Percentiles rank a stretch among this genome's conserved stretches.
phyloP scores from a whole-genome alignment of 169 alveolate species.

The Plasmodium chabaudi region DNA sequence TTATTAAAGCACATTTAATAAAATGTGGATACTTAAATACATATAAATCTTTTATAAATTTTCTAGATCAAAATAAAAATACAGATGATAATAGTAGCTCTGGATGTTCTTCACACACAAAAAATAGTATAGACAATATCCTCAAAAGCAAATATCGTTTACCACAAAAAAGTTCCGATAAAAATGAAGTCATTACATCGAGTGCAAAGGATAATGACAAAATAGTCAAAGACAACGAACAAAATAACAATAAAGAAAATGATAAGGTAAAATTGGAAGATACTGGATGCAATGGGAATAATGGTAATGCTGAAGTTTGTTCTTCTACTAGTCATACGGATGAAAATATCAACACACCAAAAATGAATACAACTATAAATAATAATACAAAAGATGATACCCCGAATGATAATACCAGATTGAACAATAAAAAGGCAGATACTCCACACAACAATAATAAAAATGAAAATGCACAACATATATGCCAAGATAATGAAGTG shows the following conservation, averaged over 20 bases:
- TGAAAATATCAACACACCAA: too few relatives aligned
- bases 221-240: neutral
- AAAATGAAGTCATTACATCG: neutral
- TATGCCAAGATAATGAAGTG: neutral
- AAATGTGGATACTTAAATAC: conserved; percentile 71
- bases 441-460: neutral
- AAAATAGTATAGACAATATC: conserved; percentile 11
- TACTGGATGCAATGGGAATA: neutral
- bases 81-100: conserved; percentile 51
- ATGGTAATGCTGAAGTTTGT: neutral
- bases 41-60: conserved; percentile 46
- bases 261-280: neutral
- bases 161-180: neutral
- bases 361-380: too few relatives aligned
- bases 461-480: neutral
- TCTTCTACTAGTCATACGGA: too few relatives aligned
- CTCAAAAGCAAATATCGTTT: conserved; percentile 9
- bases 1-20: conserved; percentile 63
- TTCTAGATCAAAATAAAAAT: conserved; percentile 36
- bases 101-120: conserved; percentile 21
- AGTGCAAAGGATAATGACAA: neutral
- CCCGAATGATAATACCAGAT: neutral
- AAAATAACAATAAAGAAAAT: conserved; percentile 1
- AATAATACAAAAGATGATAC: neutral
- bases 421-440: neutral